These are phyloP conservation scores for Cladobotryum mycophilum DNA, from an alignment of 2,329 filamentous ascomycete genomes.

Conservation along the genomic window DNA sequence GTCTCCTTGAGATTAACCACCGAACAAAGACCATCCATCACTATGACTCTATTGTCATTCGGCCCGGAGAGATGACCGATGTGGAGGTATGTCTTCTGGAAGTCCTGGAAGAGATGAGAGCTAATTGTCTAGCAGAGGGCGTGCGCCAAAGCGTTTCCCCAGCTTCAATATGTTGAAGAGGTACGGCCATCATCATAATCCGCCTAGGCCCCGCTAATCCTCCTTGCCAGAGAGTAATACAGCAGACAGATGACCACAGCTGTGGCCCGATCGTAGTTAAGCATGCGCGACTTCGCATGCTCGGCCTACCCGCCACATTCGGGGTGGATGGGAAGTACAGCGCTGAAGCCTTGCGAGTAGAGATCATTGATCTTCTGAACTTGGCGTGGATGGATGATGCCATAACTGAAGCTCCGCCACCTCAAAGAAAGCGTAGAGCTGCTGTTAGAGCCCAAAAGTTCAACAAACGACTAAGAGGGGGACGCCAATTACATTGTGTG, in stretches of 20 bases:
- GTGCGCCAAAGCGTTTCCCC: conserved; percentile 1
- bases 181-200: background rate
- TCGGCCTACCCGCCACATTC: background rate
- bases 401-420: no score
- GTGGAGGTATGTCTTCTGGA: background rate
- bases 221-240: background rate
- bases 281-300: conserved; percentile 3
- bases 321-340: background rate
- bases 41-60: conserved; percentile 5
- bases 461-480: no score
- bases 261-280: conserved; percentile 7
- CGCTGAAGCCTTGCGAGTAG: background rate
- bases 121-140: background rate
- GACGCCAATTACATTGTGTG: no score
- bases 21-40: conserved; percentile 2
- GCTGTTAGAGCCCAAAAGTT: no score
- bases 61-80: background rate
- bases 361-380: background rate
- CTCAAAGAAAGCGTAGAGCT: no score
- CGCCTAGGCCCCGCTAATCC: background rate
- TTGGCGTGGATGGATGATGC: background rate
- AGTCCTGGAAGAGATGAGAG: background rate
- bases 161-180: conserved; percentile 1
- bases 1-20: conserved; percentile 9
- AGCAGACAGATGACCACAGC: conserved; percentile 3